These are phyloP conservation scores for Microsporum canis DNA, from an alignment of 2,329 filamentous ascomycete species.

Conservation along the genomic window DNA sequence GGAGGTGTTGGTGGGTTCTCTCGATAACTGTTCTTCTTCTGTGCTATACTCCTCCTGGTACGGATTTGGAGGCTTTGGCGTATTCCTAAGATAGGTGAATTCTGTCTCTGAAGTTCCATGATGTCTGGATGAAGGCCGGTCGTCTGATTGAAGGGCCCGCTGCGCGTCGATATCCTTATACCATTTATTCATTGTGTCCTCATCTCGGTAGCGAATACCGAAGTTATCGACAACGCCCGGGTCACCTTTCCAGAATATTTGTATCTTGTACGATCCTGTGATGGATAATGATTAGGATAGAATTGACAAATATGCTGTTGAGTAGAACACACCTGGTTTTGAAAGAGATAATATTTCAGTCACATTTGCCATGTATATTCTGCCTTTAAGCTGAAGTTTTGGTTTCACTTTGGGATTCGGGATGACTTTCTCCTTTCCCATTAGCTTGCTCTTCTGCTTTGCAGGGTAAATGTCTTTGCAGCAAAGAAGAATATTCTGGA, in stretches of 20 bases:
- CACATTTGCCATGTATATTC: constrained; percentile 98
- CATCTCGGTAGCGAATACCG: constrained; percentile 82
- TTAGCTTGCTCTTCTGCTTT: constrained; percentile 60
- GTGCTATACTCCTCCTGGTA: constrained; percentile 54
- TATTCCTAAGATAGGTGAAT: constrained; percentile 66
- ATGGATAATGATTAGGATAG: background rate
- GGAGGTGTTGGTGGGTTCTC: constrained; percentile 23
- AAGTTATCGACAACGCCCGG: constrained; percentile 94
- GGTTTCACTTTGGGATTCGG: constrained; percentile 63
- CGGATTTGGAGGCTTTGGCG: constrained; percentile 65
- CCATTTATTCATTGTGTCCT: constrained; percentile 92
- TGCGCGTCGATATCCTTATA: constrained; percentile 66
- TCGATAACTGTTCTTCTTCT: constrained; percentile 38
- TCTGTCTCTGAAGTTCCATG: constrained; percentile 53
- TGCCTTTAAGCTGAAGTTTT: constrained; percentile 78
- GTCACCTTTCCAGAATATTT: constrained; percentile 91
- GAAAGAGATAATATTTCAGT: constrained; percentile 82
- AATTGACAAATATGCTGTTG: background rate
- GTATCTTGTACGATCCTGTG: constrained; percentile 78
- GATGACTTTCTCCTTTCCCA: constrained; percentile 56
- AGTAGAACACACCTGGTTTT: constrained; percentile 60
- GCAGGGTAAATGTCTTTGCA: constrained; percentile 88
- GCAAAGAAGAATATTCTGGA: constrained; percentile 87
- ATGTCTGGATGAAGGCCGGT: constrained; percentile 39
- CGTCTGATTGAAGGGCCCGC: constrained; percentile 47